phyloP scores from a whole-genome alignment of 164 flowering plant genomes.

The Brasenia schreberi region DNA sequence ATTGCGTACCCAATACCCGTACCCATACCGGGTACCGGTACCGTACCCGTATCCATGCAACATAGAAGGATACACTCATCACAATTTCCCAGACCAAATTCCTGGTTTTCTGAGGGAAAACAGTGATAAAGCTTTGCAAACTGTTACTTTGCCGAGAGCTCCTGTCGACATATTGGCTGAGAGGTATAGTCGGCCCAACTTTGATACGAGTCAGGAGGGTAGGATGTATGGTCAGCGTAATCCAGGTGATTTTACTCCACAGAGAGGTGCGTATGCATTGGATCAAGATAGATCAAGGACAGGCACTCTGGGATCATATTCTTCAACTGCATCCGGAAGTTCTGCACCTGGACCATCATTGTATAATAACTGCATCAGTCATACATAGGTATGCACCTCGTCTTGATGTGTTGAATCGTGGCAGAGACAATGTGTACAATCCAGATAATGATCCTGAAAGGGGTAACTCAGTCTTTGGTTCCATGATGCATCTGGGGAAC shows the following conservation, averaged over 20 bases:
- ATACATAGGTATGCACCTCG: slow-evolving; percentile 42
- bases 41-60: too few relatives aligned
- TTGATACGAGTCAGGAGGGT: slow-evolving; percentile 10
- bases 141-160: not conserved
- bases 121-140: slow-evolving; percentile 5
- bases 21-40: too few relatives aligned
- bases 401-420: slow-evolving; percentile 34
- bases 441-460: not conserved
- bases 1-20: too few relatives aligned
- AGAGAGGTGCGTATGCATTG: slow-evolving; percentile 8
- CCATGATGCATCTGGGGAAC: slow-evolving; percentile 5
- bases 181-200: slow-evolving; percentile 5
- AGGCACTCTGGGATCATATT: slow-evolving; percentile 7
- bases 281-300: slow-evolving; percentile 14
- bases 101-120: slow-evolving; percentile 4
- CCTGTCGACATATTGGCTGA: slow-evolving; percentile 4
- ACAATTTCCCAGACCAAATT: slow-evolving; percentile 3
- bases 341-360: slow-evolving; percentile 9
- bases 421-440: slow-evolving; percentile 4
- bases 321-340: slow-evolving; percentile 15
- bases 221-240: slow-evolving; percentile 22
- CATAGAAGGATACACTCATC: not conserved
- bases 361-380: slow-evolving; percentile 22
- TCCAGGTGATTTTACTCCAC: slow-evolving; percentile 4
- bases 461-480: slow-evolving; percentile 3